These are phyloP conservation scores for Proliferodiscus dingleyae DNA, from an alignment of 2,329 filamentous ascomycete genomes.

Conservation along the genomic window DNA sequence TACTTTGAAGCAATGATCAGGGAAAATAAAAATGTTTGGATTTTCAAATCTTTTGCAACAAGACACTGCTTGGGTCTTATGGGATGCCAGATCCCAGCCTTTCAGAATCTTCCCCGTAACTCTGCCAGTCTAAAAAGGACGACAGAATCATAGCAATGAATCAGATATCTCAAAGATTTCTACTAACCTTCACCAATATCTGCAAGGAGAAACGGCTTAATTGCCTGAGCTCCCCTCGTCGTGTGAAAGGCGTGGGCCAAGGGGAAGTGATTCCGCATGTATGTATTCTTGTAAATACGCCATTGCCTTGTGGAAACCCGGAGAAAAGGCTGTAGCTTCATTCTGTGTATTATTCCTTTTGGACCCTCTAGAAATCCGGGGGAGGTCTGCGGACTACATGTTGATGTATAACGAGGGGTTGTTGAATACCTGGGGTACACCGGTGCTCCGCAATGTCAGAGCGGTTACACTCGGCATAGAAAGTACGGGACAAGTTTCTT, in stretches of 20 bases:
- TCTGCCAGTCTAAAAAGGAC: no score
- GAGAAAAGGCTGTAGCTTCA: conserved; percentile 53
- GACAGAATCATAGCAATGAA: no score
- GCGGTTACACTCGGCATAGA: conserved; percentile 19
- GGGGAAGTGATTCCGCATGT: conserved; percentile 16
- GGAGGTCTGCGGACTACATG: conserved; percentile 16
- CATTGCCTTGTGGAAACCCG: conserved; percentile 48
- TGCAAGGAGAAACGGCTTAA: conserved; percentile 77
- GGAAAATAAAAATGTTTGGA: not conserved
- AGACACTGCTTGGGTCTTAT: not conserved
- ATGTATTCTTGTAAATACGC: conserved; percentile 37
- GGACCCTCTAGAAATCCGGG: conserved; percentile 3
- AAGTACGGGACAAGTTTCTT: not conserved
- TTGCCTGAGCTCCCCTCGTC: conserved; percentile 34
- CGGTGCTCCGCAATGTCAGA: conserved; percentile 5
- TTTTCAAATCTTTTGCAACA: no score
- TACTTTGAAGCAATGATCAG: not conserved
- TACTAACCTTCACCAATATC: conserved; percentile 77
- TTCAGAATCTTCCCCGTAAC: no score
- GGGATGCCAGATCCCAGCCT: not conserved
- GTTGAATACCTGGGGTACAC: conserved; percentile 15
- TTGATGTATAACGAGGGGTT: conserved; percentile 4
- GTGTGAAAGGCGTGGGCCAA: conserved; percentile 23
- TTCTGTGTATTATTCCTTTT: conserved; percentile 28
- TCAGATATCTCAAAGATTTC: no score